Conservation (phyloP, 129 eudicot genomes). For the Ambrosia trifida region DNA sequence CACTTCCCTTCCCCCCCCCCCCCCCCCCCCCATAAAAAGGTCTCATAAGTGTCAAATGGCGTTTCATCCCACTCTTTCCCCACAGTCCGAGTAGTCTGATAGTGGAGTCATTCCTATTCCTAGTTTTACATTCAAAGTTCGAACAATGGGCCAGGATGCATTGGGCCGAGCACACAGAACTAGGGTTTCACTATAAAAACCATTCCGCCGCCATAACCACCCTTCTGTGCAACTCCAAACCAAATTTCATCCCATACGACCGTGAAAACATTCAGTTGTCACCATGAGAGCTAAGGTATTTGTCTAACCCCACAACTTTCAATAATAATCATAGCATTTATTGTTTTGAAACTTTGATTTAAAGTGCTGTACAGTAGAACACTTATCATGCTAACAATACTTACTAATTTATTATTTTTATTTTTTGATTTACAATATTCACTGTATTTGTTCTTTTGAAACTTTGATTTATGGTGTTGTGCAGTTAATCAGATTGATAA, state of each 20-base stretch:
- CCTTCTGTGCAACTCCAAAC: not conserved
- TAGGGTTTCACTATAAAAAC: conserved; percentile 3
- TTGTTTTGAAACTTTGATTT: not conserved
- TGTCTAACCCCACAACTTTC: not conserved
- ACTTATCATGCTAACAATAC: too few relatives aligned
- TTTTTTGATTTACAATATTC: too few relatives aligned
- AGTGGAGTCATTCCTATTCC: too few relatives aligned
- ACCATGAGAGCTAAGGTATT: conserved; percentile 9
- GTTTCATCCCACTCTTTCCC: too few relatives aligned
- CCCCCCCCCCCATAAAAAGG: too few relatives aligned
- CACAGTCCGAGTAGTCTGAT: too few relatives aligned
- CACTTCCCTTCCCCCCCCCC: too few relatives aligned
- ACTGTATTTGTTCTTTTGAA: too few relatives aligned
- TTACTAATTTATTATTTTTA: too few relatives aligned
- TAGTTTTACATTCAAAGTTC: too few relatives aligned
- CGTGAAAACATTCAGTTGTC: not conserved
- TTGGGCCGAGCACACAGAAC: conserved; percentile 3
- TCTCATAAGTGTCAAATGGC: too few relatives aligned
- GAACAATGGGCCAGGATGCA: not conserved
- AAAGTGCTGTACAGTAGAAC: conserved; percentile 38
- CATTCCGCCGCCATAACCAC: not conserved
- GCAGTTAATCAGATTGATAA: not conserved
- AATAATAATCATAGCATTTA: not conserved
- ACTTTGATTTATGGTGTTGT: too few relatives aligned
- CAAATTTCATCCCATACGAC: not conserved